Percentiles rank a stretch among this genome's conserved stretches.
These are phyloP conservation scores for Pinus albicaulis DNA, from an alignment of 75 land plant genomes.

Conservation along the genomic window DNA sequence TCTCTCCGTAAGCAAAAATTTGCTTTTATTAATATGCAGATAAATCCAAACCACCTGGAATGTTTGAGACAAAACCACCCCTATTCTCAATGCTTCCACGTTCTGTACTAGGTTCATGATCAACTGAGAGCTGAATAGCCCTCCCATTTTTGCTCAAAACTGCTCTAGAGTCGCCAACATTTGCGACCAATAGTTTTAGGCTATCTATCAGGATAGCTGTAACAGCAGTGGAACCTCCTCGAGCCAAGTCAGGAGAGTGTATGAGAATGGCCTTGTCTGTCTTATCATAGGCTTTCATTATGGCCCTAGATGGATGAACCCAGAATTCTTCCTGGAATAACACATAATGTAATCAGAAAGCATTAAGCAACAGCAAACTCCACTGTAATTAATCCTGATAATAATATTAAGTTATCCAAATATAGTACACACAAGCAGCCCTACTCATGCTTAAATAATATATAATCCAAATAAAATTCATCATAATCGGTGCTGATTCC, in stretches of 20 bases:
- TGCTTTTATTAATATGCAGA: neutral
- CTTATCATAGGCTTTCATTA: slow-evolving; percentile 63
- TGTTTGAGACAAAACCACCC: slow-evolving; percentile 93
- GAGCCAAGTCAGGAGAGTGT: slow-evolving; percentile 55
- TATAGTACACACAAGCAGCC: neutral
- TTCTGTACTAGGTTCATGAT: slow-evolving; percentile 80
- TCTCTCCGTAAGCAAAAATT: neutral
- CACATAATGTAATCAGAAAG: neutral
- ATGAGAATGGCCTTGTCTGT: slow-evolving; percentile 78
- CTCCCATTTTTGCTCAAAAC: slow-evolving; percentile 56
- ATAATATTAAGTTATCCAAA: neutral
- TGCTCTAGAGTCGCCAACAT: slow-evolving; percentile 93
- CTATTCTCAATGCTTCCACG: slow-evolving; percentile 54
- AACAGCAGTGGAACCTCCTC: slow-evolving; percentile 93
- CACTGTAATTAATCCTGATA: neutral
- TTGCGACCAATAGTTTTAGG: slow-evolving; percentile 60
- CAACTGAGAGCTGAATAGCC: slow-evolving; percentile 71
- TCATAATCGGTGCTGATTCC: neutral
- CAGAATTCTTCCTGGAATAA: slow-evolving; percentile 66
- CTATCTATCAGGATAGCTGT: slow-evolving; percentile 88
- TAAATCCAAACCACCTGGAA: slow-evolving; percentile 64
- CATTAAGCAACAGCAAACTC: neutral
- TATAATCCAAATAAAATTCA: neutral
- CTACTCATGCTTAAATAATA: neutral
- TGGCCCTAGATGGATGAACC: slow-evolving; percentile 57